Base-by-base conservation (phyloP, 345 rosid genomes). In the Jatropha curcas region DNA sequence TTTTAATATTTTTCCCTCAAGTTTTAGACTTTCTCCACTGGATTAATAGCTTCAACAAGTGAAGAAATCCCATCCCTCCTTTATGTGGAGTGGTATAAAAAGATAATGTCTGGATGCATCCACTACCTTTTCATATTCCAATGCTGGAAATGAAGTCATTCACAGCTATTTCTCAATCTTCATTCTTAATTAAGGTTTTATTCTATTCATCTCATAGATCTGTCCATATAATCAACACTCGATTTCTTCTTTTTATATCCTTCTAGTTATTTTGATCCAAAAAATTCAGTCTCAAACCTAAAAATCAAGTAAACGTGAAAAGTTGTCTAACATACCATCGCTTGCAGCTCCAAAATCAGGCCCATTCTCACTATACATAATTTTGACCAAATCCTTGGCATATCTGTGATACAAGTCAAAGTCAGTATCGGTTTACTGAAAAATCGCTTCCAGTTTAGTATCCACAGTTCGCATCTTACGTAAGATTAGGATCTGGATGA, bases 311-410 rank as follows among this genome's bases (percentile, higher is more conserved):
- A 41, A 59, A 58, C 11, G 39, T 28, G 9, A n/a, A 5, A 56
- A 39, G 41, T 60, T 64, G 65, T 58, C 71, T 19, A 70, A 77
- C 83, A 65, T 86, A 92, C 97, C 98, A 80, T 95, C 97, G 82
- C 99, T 95, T 67, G 98, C 96, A 45, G 97, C 97, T 79, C 98
- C 98, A 64, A 95, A 87, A 84, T 89, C 98, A 73, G 96, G 98
- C 65, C 96, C 96, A 77, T 88, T 82, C 17, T 84, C 87, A 73
- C 82, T 86, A 80, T 89, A 92, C 97, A 95, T 81, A 71, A 84
- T 82, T 71, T 88, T 64, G 62, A 90, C 98, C 92, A 95, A 84
- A 78, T 89, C 99, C 85, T 88, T 87, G 48, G 99, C 99, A 74
- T 95, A 91, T 74, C 99, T 95, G 85, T 52, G 69, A 69, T 37